Percentiles rank a stretch among this genome's conserved stretches.
Conservation (phyloP, 129 eudicot species). For the Tagetes patula region DNA sequence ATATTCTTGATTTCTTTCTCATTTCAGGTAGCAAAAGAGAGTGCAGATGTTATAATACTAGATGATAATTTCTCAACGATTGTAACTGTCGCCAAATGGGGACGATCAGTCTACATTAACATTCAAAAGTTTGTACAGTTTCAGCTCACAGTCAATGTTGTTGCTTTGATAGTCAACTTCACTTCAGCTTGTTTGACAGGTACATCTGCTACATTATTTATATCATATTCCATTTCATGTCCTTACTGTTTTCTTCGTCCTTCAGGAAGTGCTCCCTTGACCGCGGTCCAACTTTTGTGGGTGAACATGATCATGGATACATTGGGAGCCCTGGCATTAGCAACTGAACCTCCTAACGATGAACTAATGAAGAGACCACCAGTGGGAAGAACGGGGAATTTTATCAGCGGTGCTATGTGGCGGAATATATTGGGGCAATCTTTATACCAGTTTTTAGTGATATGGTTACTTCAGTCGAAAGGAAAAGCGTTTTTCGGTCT, state of each 20-base stretch:
- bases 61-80: conserved; percentile 98
- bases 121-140: conserved; percentile 98
- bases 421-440: conserved; percentile 94
- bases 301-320: conserved; percentile 99
- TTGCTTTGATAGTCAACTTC: conserved; percentile 87
- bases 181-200: conserved; percentile 94
- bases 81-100: conserved; percentile 98
- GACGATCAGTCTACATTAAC: conserved; percentile 86
- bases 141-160: conserved; percentile 92
- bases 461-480: conserved; percentile 73
- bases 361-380: conserved; percentile 90
- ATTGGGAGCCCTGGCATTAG: conserved; percentile 91
- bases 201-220: conserved; percentile 7
- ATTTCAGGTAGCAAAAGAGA: conserved; percentile 94
- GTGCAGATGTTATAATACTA: conserved; percentile 96
- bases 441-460: conserved; percentile 68
- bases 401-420: conserved; percentile 90
- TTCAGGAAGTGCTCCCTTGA: conserved; percentile 90
- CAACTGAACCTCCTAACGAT: conserved; percentile 94
- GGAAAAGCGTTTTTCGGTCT: conserved; percentile 60
- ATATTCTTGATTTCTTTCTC: not conserved
- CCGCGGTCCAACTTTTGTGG: conserved; percentile 98
- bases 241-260: not conserved
- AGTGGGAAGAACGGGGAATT: conserved; percentile 83
- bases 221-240: not conserved